Conservation (phyloP, 2,329 filamentous ascomycete genomes). For the Fusarium udum region DNA sequence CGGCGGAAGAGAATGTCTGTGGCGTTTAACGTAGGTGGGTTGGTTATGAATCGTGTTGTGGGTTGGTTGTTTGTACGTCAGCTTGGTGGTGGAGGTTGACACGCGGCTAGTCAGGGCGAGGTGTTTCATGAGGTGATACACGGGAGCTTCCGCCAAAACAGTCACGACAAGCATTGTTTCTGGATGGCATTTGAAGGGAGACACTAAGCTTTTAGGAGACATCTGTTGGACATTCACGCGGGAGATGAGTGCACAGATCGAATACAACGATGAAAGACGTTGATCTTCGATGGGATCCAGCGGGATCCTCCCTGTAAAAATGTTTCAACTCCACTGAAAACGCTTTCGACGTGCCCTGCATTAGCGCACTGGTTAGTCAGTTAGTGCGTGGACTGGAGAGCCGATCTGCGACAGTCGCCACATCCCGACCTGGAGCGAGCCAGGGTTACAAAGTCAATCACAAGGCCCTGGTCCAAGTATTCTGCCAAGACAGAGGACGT, state of each 20-base stretch:
- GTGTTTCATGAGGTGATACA: background rate
- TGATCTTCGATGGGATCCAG: background rate
- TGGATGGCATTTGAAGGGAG: fast-evolving
- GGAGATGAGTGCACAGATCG: background rate
- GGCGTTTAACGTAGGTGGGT: constrained; percentile 13
- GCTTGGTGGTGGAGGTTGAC: constrained; percentile 22
- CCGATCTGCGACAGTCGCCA: background rate
- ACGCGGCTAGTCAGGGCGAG: constrained; percentile 10
- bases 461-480: background rate
- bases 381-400: background rate
- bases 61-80: constrained; percentile 18
- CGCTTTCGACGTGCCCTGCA: constrained; percentile 1
- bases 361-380: constrained; percentile 1
- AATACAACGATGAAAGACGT: background rate
- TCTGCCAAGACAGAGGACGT: background rate
- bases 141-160: background rate
- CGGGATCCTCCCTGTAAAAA: background rate
- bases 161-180: fast-evolving
- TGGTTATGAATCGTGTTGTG: constrained; percentile 26
- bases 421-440: background rate
- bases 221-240: too few relatives aligned
- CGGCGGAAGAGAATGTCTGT: constrained; percentile 1
- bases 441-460: background rate
- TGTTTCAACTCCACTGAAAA: constrained; percentile 22
- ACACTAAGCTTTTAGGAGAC: fast-evolving